Percentiles rank a stretch among this genome's conserved stretches.
Conservation (phyloP, 164 flowering plant species). For the Taxillus chinensis region DNA sequence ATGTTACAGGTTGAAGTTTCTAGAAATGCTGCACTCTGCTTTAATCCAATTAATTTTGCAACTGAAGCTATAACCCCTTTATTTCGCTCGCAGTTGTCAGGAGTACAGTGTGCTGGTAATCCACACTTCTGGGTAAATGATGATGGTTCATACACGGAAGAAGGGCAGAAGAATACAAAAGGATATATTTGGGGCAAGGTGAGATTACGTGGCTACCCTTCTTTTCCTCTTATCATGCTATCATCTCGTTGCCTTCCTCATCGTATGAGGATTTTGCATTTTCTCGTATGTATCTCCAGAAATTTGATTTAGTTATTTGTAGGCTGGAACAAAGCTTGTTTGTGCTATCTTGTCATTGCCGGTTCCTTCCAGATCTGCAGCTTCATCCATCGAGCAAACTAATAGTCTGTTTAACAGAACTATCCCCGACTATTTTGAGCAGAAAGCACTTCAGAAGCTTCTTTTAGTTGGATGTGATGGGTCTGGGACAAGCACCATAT, state of each 20-base stretch:
- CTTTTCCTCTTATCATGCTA: neutral
- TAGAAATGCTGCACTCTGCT: neutral
- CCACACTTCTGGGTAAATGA: slow-evolving; percentile 97
- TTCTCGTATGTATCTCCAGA: neutral
- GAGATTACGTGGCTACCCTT: slow-evolving; percentile 3
- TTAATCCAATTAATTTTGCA: neutral
- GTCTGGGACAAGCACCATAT: slow-evolving; percentile 87
- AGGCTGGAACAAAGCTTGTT: slow-evolving; percentile 74
- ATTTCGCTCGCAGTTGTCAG: slow-evolving; percentile 58
- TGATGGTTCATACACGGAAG: slow-evolving; percentile 92
- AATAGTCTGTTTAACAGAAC: slow-evolving; percentile 24
- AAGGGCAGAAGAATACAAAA: slow-evolving; percentile 85
- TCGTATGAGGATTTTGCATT: neutral
- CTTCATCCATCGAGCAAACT: slow-evolving; percentile 38
- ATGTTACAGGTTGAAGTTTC: slow-evolving; percentile 68
- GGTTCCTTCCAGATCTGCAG: slow-evolving; percentile 54
- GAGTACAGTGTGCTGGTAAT: slow-evolving; percentile 92
- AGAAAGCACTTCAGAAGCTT: slow-evolving; percentile 55
- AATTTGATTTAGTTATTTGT: slow-evolving; percentile 10
- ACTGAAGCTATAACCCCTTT: neutral
- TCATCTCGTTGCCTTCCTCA: neutral
- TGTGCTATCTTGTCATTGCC: slow-evolving; percentile 84
- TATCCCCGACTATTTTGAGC: slow-evolving; percentile 56
- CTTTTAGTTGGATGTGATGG: slow-evolving; percentile 76
- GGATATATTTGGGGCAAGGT: slow-evolving; percentile 98